phyloP scores from a whole-genome alignment of 352 stramenopile species.

The Globisporangium abappressorium region DNA sequence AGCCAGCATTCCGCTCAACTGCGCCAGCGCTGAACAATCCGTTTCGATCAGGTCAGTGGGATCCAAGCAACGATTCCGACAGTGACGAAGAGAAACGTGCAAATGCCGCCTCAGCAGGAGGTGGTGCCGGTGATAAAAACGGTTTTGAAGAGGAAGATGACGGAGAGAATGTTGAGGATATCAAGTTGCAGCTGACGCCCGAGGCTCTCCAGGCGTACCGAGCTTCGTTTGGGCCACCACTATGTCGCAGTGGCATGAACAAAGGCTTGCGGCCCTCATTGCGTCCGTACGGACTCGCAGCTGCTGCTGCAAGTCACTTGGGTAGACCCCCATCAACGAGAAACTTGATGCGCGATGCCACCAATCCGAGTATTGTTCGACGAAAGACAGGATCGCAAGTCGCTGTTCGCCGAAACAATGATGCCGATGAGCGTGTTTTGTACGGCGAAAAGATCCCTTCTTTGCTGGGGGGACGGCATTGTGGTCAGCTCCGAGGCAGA shows the following conservation, averaged over 20 bases:
- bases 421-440: slow-evolving; percentile 36
- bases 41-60: slow-evolving; percentile 37
- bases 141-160: slow-evolving; percentile 11
- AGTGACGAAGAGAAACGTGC: slow-evolving; percentile 27
- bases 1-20: slow-evolving; percentile 37
- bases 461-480: slow-evolving; percentile 45
- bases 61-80: slow-evolving; percentile 41
- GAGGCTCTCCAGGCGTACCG: slow-evolving; percentile 13
- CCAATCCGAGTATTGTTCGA: neutral
- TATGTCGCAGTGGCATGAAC: neutral
- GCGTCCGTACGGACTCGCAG: slow-evolving; percentile 12
- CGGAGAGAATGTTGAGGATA: slow-evolving; percentile 20
- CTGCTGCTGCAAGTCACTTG: slow-evolving; percentile 5
- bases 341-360: neutral
- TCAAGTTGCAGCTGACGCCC: slow-evolving; percentile 15
- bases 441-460: slow-evolving; percentile 34
- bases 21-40: slow-evolving; percentile 37
- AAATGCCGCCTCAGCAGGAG: neutral
- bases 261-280: neutral
- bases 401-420: slow-evolving; percentile 26
- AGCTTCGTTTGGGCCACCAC: slow-evolving; percentile 8
- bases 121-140: neutral
- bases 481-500: slow-evolving; percentile 48
- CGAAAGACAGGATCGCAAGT: neutral
- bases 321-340: neutral